Base-by-base conservation (phyloP, 1,284 basidiomycete species). In the Mycena citricolor region DNA sequence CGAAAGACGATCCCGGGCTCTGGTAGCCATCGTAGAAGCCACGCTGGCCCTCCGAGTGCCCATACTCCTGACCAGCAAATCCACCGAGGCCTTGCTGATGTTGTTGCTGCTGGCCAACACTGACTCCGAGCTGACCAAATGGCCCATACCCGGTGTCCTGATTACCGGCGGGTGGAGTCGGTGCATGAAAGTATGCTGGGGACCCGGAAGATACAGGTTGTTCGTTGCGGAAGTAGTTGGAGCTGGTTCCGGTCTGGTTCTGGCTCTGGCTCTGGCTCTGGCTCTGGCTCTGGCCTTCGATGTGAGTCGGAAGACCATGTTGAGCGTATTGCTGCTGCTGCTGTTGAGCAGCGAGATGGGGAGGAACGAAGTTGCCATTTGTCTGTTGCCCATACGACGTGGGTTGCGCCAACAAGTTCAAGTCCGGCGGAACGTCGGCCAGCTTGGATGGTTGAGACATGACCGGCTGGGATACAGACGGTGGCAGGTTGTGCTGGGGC, bases 21-120 rank as follows among this genome's bases (percentile, higher is more conserved):
- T 77, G 82, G 55, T 88, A 88, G 8, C 78, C 76, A 31, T 88
- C 86, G 58, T 88, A 89, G 64, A 87, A 86, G 51, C 76, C 77
- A 57, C 83, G 71, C 53, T 79, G 79, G 47, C 60, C 77, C 32
- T 86, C 83, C 25, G 67, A 66, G 59, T 87, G 86, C 2, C 74
- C 74, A 54, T 86, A 87, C 42, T 86, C 83, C 12, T 71, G 70
- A 31, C 69, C 71, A 14, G 71, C 68, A 51, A 86, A 86, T 22
- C 72, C 72, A 49, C 70, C 70, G 20, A 84, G 68, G 8, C 61
- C 71, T 55, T 79, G 79, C n/a, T n/a, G n/a, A n/a, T n/a, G n/a
- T n/a, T n/a, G n/a, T 31, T 64, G 64, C 42, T 76, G 76, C 41
- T 75, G 73, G 14, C 61, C 55, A 42, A 36, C 36, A 13, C 36